These are phyloP conservation scores for Colletotrichum cereale DNA, from an alignment of 2,329 filamentous ascomycete species.

Conservation along the genomic window DNA sequence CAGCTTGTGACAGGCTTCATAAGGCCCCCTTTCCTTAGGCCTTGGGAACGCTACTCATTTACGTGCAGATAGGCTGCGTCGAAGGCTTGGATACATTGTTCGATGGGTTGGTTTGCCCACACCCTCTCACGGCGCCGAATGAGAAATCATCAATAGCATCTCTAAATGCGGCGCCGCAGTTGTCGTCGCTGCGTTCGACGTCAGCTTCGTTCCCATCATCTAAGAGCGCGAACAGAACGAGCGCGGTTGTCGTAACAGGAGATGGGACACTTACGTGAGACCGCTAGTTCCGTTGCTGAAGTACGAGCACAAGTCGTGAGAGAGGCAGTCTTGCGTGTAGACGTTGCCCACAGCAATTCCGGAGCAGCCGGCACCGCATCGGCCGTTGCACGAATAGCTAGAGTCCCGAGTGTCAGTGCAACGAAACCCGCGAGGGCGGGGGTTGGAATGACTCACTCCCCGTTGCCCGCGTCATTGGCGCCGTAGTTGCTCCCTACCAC, in stretches of 20 bases:
- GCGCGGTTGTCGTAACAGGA: no score
- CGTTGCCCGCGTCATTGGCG: slow-evolving; percentile 52
- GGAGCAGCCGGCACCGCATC: slow-evolving; percentile 61
- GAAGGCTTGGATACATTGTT: slow-evolving; percentile 46
- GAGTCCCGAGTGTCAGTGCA: background rate
- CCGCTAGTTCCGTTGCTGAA: slow-evolving; percentile 63
- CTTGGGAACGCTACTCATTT: background rate
- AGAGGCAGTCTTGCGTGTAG: slow-evolving; percentile 65
- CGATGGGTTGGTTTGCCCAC: slow-evolving; percentile 52
- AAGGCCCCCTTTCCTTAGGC: no score
- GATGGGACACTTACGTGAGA: slow-evolving; percentile 50
- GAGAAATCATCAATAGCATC: slow-evolving; percentile 59
- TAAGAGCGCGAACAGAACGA: background rate
- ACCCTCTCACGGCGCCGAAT: slow-evolving; percentile 51
- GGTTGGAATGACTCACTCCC: slow-evolving; percentile 56
- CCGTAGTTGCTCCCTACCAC: slow-evolving; percentile 63
- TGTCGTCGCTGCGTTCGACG: slow-evolving; percentile 53
- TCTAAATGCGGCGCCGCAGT: slow-evolving; percentile 59
- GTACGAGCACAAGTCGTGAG: slow-evolving; percentile 64
- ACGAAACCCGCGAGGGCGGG: background rate
- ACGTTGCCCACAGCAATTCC: slow-evolving; percentile 59
- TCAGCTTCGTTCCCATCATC: slow-evolving; percentile 14
- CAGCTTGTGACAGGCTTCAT: background rate
- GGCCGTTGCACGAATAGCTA: slow-evolving; percentile 63
- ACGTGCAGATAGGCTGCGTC: slow-evolving; percentile 45